Conservation (phyloP, 345 rosid species). For the Syzygium oleosum region DNA sequence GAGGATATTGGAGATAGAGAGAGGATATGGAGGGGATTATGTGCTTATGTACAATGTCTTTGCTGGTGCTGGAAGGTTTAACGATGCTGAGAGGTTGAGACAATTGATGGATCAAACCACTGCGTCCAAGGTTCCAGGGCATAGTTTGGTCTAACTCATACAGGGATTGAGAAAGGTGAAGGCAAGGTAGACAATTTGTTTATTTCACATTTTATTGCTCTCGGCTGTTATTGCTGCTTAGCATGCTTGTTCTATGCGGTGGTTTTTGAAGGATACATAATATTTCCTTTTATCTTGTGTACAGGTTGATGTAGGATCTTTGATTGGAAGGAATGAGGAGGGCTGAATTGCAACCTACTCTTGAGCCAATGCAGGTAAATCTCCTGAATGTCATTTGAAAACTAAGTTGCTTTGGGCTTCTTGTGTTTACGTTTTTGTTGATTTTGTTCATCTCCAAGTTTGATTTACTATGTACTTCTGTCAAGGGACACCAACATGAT, state of each 20-base stretch:
- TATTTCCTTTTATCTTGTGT: not conserved
- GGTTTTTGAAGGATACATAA: not conserved
- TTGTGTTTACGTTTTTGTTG: not conserved
- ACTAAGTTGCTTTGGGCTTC: not conserved
- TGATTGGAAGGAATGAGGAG: not conserved
- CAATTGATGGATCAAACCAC: conserved; percentile 40
- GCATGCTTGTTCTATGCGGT: not conserved
- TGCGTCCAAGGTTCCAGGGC: conserved; percentile 51
- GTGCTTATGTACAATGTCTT: conserved; percentile 63
- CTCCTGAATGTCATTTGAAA: not conserved
- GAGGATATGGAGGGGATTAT: conserved; percentile 70
- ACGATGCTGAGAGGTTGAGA: conserved; percentile 58
- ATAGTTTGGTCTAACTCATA: conserved; percentile 13
- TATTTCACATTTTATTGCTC: not conserved
- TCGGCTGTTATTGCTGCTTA: not conserved
- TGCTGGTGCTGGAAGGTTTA: conserved; percentile 54
- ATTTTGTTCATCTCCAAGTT: not conserved
- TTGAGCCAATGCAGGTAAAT: not conserved
- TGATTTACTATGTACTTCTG: not conserved
- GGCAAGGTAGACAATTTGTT: not conserved
- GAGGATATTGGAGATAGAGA: conserved; percentile 64
- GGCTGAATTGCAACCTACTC: not conserved
- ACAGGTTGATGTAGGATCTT: not conserved
- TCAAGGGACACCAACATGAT: not conserved
- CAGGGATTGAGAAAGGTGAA: not conserved